phyloP scores from a whole-genome alignment of 495 filamentous ascomycete genomes.

The Penicillium silybi region DNA sequence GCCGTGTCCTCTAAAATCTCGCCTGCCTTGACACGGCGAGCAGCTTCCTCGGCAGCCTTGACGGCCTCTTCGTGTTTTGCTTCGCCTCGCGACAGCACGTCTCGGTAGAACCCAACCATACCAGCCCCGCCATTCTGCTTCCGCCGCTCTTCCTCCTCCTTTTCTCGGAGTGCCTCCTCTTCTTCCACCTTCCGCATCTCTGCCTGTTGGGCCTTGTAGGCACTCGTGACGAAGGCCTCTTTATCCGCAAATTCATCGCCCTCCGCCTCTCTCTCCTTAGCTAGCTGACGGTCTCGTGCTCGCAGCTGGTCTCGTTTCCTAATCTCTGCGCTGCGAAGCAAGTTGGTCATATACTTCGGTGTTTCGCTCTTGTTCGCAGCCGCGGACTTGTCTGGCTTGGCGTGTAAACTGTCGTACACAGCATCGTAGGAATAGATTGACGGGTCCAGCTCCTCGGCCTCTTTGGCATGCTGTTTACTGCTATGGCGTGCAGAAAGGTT shows the following conservation, averaged over 20 bases:
- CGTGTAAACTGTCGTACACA: conserved; percentile 49
- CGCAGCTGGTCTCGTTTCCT: conserved; percentile 86
- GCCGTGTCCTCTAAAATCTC: conserved; percentile 22
- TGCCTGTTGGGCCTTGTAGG: conserved; percentile 90
- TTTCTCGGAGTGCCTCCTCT: conserved; percentile 71
- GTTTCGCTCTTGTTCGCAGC: conserved; percentile 22
- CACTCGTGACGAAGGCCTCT: conserved; percentile 94
- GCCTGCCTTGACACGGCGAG: conserved; percentile 48
- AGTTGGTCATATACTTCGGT: conserved; percentile 79
- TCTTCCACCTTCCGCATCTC: conserved; percentile 74
- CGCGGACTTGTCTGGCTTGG: conserved; percentile 32
- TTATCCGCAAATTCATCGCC: conserved; percentile 93
- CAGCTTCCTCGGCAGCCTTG: conserved; percentile 65
- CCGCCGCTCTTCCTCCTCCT: conserved; percentile 58
- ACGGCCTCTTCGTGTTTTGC: conserved; percentile 64
- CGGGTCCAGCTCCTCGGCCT: conserved; percentile 47
- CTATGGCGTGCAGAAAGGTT: conserved; percentile 50
- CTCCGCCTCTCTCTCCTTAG: conserved; percentile 85
- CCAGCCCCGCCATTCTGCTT: conserved; percentile 62
- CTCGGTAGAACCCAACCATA: conserved; percentile 83
- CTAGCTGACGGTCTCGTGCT: conserved; percentile 81
- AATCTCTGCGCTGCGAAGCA: conserved; percentile 76
- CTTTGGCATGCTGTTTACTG: conserved; percentile 43
- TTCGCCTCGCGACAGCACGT: conserved; percentile 75
- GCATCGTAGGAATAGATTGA: conserved; percentile 57